Base-by-base conservation (phyloP, 2,329 filamentous ascomycete species). In the Calonectria crousiana region DNA sequence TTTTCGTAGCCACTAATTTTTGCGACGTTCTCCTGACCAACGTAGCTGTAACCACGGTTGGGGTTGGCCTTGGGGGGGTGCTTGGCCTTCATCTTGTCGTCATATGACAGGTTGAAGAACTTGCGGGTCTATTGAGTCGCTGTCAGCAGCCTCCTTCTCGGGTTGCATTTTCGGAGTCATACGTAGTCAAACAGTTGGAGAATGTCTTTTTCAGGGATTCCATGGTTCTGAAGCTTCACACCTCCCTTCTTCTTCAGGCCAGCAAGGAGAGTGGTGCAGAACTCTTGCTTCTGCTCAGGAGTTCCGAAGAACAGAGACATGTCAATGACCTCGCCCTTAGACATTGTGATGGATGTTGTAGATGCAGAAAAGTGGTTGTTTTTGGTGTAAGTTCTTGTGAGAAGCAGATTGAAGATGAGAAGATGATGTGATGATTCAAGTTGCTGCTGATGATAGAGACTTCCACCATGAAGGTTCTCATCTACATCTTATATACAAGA, bases 41-140 rank as follows among this genome's bases (percentile, higher is more conserved):
- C 79, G 65, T 80, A 82, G 49, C 83, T 84, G 73, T 84, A 85
- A 1, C 84, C 84, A 3, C 84, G 81, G 74, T 85, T 83, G 68
- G 83, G 82, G 80, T 82, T 84, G 11, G 82, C 76, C 56, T 84
- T 77, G 51, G 82, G 75, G 65, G 84, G 79, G 65, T 83, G 81
- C 68, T 83, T 80, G 23, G 80, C 80, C 30, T 81, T 80, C 65
- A 82, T 79, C 56, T 85, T 85, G 41, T 79, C 79, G 13, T 75
- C 77, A n/a, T 81, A 78, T 2, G 83, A 78, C 0, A 85, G 75
- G 14, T 76, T 74, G 67, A 85, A 85, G 77, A 84, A 84, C 32
- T 72, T 75, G 6, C 75, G 74, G 20, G 77, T 82, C 76, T 84
- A 41, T 18, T 9, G 36, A n/a, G 20, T 41, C 6, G 10, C 3